A percentile compares a stretch with the other conserved stretches of the same genome.
These are phyloP conservation scores for Xenoacremonium recifei DNA, from an alignment of 2,329 filamentous ascomycete species.

Conservation along the genomic window DNA sequence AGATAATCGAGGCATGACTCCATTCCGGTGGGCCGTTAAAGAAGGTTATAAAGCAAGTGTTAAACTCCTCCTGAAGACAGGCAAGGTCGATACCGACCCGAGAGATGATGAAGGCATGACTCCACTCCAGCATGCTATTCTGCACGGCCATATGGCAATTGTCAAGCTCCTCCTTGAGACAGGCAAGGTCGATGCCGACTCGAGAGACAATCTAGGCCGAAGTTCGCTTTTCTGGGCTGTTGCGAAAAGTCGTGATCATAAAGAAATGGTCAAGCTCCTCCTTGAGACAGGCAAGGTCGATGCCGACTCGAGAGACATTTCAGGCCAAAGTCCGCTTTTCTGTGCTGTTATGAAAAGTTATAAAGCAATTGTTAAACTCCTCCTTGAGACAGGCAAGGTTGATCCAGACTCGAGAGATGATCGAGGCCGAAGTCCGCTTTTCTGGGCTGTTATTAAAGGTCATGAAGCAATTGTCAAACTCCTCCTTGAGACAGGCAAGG, in stretches of 20 bases:
- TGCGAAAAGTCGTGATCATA: neutral
- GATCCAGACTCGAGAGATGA: slow-evolving; percentile 1
- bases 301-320: neutral
- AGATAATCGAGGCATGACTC: neutral
- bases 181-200: neutral
- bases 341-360: neutral
- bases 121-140: neutral
- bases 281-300: neutral
- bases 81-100: neutral
- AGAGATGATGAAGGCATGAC: neutral
- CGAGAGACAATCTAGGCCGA: neutral
- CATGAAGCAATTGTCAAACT: neutral
- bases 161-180: neutral
- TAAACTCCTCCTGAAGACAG: neutral
- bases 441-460: neutral
- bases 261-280: neutral
- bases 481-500: neutral
- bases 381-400: neutral
- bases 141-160: neutral
- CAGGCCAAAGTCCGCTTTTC: neutral
- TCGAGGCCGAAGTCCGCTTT: neutral
- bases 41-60: neutral
- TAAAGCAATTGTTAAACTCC: neutral
- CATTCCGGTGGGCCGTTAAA: neutral
- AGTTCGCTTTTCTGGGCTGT: neutral